These are phyloP conservation scores for Craterostigma plantagineum DNA, from an alignment of 257 asterid genomes.

Conservation along the genomic window DNA sequence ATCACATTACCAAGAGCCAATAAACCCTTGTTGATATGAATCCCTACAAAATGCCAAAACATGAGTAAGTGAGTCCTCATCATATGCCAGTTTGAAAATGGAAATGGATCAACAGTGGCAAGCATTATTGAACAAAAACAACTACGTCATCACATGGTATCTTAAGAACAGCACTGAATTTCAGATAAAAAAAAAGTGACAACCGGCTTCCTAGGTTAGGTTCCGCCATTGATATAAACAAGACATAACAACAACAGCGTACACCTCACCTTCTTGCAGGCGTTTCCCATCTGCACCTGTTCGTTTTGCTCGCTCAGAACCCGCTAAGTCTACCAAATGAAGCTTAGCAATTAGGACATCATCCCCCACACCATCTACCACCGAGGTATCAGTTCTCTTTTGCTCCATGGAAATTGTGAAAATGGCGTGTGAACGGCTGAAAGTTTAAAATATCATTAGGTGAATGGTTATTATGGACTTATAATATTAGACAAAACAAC, in stretches of 20 bases:
- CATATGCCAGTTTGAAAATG: no score
- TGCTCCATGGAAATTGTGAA: conserved; percentile 90
- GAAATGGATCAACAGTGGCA: no score
- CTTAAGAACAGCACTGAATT: no score
- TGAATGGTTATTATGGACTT: no score
- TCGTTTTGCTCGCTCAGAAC: conserved; percentile 95
- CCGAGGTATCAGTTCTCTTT: conserved; percentile 28
- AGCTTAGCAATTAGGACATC: conserved; percentile 81
- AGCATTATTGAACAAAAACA: no score
- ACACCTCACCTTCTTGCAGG: conserved; percentile 67
- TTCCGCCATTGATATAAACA: no score
- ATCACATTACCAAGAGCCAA: conserved; percentile 96
- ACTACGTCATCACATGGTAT: no score
- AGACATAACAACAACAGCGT: background rate
- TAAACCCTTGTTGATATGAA: conserved; percentile 91
- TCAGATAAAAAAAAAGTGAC: no score
- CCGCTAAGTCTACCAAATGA: conserved; percentile 94
- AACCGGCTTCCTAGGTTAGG: no score
- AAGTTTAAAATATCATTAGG: background rate
- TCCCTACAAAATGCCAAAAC: conserved; percentile 32
- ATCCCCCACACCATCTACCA: conserved; percentile 48
- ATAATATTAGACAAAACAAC: no score
- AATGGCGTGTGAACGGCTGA: conserved; percentile 96
- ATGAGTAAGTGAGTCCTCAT: no score
- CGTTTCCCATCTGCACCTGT: conserved; percentile 97